phyloP scores from a whole-genome alignment of 2,329 filamentous ascomycete species.

The Verticillium tricorpus region DNA sequence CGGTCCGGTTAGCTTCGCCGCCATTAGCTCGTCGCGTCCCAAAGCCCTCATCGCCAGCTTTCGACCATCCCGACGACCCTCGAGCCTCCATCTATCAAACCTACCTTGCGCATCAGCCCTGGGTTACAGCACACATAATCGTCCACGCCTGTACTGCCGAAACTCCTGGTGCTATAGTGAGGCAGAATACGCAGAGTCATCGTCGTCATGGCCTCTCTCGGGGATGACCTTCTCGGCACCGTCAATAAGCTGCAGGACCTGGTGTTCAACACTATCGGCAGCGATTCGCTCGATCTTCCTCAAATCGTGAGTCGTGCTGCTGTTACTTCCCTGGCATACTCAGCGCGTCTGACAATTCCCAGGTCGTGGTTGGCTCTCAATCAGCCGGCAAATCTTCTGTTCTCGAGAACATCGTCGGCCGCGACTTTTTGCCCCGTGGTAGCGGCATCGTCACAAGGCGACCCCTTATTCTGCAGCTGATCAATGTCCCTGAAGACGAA shows the following conservation, averaged over 20 bases:
- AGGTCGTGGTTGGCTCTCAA: constrained; percentile 98
- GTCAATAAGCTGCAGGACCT: constrained; percentile 99
- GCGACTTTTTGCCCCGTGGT: constrained; percentile 93
- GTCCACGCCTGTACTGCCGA: too few relatives aligned
- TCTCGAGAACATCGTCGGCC: constrained; percentile 96
- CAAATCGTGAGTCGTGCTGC: constrained; percentile 73
- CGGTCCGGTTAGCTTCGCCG: background rate
- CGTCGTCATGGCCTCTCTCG: constrained; percentile 80
- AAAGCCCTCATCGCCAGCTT: background rate
- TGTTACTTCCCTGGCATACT: background rate
- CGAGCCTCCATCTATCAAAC: background rate
- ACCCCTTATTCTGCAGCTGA: constrained; percentile 93
- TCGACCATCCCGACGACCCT: background rate
- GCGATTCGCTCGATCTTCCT: constrained; percentile 92
- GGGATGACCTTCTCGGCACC: constrained; percentile 89
- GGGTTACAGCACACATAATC: background rate
- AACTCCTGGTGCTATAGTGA: background rate
- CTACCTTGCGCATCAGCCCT: background rate
- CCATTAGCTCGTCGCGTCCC: background rate
- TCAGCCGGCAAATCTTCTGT: constrained; percentile 98
- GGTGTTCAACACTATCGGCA: constrained; percentile 99
- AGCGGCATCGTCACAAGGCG: constrained; percentile 94
- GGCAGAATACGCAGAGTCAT: background rate
- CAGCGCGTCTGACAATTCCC: constrained; percentile 5
- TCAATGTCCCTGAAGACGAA: constrained; percentile 77